Percentiles rank a stretch among this genome's conserved stretches.
phyloP scores from a whole-genome alignment of 306 rosid species.

The Hylodesmum podocarpum region DNA sequence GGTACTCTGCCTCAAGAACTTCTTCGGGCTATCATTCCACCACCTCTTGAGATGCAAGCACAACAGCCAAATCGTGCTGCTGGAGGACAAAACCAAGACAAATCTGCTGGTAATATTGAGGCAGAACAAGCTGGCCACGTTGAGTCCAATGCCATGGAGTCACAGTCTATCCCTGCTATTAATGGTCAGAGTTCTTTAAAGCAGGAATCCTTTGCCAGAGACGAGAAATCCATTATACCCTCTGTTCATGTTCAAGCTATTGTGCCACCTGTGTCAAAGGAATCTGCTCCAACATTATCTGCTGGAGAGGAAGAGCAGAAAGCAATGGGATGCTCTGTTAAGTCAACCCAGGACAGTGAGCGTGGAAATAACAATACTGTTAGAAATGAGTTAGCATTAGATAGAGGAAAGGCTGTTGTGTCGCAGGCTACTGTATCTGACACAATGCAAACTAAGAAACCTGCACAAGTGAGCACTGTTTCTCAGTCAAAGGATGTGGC shows the following conservation, averaged over 20 bases:
- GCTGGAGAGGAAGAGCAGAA: constrained; percentile 79
- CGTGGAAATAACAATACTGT: constrained; percentile 47
- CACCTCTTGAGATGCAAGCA: constrained; percentile 75
- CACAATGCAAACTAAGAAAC: constrained; percentile 57
- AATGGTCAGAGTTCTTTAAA: constrained; percentile 54
- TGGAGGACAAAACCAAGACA: constrained; percentile 65
- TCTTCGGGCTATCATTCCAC: constrained; percentile 86
- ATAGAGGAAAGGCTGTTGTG: constrained; percentile 82
- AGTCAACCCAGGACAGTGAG: constrained; percentile 72
- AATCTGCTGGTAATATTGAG: constrained; percentile 53
- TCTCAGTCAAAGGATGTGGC: constrained; percentile 73
- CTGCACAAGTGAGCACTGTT: constrained; percentile 58
- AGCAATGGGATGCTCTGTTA: constrained; percentile 46
- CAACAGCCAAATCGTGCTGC: constrained; percentile 58
- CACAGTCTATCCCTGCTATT: constrained; percentile 45
- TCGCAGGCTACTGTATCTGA: constrained; percentile 70
- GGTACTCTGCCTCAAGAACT: constrained; percentile 97
- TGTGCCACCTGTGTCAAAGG: constrained; percentile 54
- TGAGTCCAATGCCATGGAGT: constrained; percentile 64
- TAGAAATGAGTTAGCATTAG: constrained; percentile 59
- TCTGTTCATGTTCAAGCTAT: constrained; percentile 55
- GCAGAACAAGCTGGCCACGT: constrained; percentile 51
- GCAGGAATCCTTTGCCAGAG: constrained; percentile 64
- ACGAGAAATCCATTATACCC: constrained; percentile 56
- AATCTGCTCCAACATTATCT: constrained; percentile 46